A percentile compares a stretch with the other conserved stretches of the same genome.
Evolutionary conservation across 2,329 filamentous ascomycete genomes (phyloP).

Genomic region (Aspergillus sergii): DNA sequence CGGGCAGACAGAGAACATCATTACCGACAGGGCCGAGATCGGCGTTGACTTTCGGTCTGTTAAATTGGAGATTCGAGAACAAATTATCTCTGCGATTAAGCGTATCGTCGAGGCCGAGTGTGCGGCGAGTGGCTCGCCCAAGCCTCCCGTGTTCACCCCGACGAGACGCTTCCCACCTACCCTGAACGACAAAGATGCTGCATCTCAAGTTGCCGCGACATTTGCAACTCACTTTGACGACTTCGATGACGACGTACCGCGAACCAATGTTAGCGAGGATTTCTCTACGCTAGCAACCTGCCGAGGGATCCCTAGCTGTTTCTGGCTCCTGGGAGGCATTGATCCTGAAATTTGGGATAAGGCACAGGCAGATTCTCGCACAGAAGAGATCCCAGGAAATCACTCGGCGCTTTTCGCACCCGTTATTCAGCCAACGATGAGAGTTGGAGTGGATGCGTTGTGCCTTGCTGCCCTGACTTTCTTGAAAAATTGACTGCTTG

Average conservation of each 20-base stretch:
- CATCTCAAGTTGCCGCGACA: constrained; percentile 45
- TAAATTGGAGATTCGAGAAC: constrained; percentile 48
- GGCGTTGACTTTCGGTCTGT: constrained; percentile 58
- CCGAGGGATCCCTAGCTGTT: constrained; percentile 54
- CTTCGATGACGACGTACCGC: constrained; percentile 34
- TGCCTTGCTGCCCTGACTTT: constrained; percentile 54
- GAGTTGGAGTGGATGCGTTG: constrained; percentile 54
- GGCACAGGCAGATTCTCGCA: constrained; percentile 46
- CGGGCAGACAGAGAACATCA: constrained; percentile 63
- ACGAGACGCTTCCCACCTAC: constrained; percentile 57
- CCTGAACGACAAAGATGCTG: constrained; percentile 53
- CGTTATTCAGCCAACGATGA: constrained; percentile 61
- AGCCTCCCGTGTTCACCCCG: constrained; percentile 49
- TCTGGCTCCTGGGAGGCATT: constrained; percentile 60
- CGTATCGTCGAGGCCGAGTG: constrained; percentile 62
- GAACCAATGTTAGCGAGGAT: constrained; percentile 56
- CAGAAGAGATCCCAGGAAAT: constrained; percentile 58
- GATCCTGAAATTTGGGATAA: constrained; percentile 55
- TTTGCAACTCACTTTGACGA: constrained; percentile 54
- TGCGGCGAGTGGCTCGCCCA: constrained; percentile 52
- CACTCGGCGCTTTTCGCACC: constrained; percentile 64
- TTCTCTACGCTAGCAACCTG: constrained; percentile 59
- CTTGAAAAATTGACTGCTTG: constrained; percentile 19
- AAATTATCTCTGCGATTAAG: constrained; percentile 51
- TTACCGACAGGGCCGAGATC: constrained; percentile 57